Evolutionary conservation across 2,329 filamentous ascomycete genomes (phyloP).

Genomic region (Verticillium tricorpus): DNA sequence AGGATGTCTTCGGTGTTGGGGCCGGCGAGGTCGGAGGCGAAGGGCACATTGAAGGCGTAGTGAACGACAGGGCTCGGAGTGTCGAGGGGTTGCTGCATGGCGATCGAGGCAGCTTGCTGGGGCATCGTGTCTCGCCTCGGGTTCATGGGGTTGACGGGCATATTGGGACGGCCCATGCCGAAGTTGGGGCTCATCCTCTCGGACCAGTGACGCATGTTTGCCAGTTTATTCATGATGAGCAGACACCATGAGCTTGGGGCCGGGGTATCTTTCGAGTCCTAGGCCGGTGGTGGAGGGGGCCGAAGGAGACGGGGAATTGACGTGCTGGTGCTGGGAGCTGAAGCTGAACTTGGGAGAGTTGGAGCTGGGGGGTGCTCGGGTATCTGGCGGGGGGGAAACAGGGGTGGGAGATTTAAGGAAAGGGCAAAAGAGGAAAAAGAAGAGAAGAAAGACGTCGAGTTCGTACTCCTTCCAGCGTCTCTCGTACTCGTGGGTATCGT

Average conservation of each 20-base stretch:
- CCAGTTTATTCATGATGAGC: slow-evolving; percentile 63
- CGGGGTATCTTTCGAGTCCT: background rate
- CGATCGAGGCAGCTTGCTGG: slow-evolving; percentile 49
- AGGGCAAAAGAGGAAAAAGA: slow-evolving; percentile 18
- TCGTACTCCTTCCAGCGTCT: slow-evolving; percentile 7
- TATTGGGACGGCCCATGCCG: slow-evolving; percentile 55
- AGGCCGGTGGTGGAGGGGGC: background rate
- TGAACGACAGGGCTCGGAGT: slow-evolving; percentile 61
- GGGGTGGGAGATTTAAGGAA: slow-evolving; percentile 9
- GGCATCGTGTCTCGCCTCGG: slow-evolving; percentile 53
- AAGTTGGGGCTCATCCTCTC: slow-evolving; percentile 66
- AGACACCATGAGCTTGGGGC: background rate
- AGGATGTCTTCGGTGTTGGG: slow-evolving; percentile 93
- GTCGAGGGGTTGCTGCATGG: slow-evolving; percentile 68
- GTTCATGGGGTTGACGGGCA: slow-evolving; percentile 52
- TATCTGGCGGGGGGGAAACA: slow-evolving; percentile 18
- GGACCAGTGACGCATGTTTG: slow-evolving; percentile 69
- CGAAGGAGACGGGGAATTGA: background rate
- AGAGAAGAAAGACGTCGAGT: slow-evolving; percentile 20
- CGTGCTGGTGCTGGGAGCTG: background rate
- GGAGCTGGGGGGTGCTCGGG: slow-evolving; percentile 15
- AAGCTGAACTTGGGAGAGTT: slow-evolving; percentile 18
- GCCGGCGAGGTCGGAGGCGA: slow-evolving; percentile 85
- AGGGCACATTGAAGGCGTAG: slow-evolving; percentile 96
- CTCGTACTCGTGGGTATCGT: slow-evolving; percentile 12